Evolutionary conservation across 2,329 filamentous ascomycete genomes (phyloP).

Genomic region (Aspergillus thermomutatus): DNA sequence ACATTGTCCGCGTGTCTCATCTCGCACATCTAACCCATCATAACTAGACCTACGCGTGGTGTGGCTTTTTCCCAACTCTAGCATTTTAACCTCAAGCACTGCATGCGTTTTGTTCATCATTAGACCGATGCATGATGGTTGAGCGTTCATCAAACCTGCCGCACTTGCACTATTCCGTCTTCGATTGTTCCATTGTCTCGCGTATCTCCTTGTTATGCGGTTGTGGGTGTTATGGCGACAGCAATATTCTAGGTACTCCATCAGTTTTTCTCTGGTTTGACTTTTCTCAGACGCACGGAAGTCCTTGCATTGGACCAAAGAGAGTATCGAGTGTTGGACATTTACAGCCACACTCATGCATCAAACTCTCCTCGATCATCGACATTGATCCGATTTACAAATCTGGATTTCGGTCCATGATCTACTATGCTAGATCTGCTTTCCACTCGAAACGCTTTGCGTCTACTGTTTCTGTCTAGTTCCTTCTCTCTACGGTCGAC

Average conservation of each 20-base stretch:
- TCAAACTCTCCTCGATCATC: constrained; percentile 8
- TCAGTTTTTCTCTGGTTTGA: constrained; percentile 7
- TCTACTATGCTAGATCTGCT: constrained; percentile 6
- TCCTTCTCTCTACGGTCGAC: constrained; percentile 7
- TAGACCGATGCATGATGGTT: constrained; percentile 19
- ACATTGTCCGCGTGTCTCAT: constrained; percentile 22
- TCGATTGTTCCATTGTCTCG: background rate
- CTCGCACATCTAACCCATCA: constrained; percentile 14
- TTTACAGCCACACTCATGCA: background rate
- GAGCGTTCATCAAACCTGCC: constrained; percentile 1
- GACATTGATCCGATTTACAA: constrained; percentile 19
- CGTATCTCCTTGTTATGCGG: constrained; percentile 8
- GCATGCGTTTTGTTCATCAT: constrained; percentile 8
- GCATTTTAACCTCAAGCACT: constrained; percentile 21
- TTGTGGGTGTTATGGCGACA: constrained; percentile 19
- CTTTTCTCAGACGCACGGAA: constrained; percentile 11
- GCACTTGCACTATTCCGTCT: background rate
- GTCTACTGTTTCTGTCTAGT: background rate
- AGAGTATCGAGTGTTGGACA: constrained; percentile 10
- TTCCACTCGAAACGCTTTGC: background rate
- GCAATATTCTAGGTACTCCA: constrained; percentile 7
- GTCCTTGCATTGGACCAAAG: constrained; percentile 5
- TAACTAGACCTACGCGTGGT: constrained; percentile 19
- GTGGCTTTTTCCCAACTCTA: constrained; percentile 17
- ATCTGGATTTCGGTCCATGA: constrained; percentile 14